phyloP scores from a whole-genome alignment of 768 basidiomycete genomes.

The Kwoniella botswanensis region DNA sequence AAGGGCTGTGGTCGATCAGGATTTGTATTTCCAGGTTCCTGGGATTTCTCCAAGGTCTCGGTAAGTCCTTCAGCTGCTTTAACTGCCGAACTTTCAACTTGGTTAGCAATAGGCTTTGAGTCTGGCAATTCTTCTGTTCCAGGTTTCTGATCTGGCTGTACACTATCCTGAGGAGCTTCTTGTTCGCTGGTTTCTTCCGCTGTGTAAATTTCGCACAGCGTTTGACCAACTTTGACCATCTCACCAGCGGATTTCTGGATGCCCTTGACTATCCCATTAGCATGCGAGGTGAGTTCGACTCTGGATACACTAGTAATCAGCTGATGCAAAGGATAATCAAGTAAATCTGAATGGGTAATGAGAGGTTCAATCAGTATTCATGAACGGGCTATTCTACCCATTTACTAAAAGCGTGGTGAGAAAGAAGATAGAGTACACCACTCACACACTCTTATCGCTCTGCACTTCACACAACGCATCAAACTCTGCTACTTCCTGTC shows the following conservation, averaged over 20 bases:
- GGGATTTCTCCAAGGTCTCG: constrained; percentile 20
- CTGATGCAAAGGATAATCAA: background rate
- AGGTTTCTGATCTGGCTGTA: background rate
- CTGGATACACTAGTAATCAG: constrained; percentile 15
- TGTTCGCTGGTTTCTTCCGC: constrained; percentile 11
- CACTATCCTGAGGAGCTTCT: background rate
- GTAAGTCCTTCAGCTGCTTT: constrained; percentile 8
- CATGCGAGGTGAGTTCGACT: constrained; percentile 48
- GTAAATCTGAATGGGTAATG: too few species aligned
- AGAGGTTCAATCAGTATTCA: background rate
- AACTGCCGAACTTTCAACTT: background rate
- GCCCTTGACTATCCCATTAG: constrained; percentile 32
- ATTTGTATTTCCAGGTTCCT: constrained; percentile 1
- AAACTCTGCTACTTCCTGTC: constrained; percentile 48
- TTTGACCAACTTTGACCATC: constrained; percentile 45
- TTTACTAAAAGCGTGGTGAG: background rate
- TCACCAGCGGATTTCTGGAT: constrained; percentile 34
- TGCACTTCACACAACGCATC: constrained; percentile 53
- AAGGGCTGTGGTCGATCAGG: background rate
- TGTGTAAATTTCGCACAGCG: constrained; percentile 45
- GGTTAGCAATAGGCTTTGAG: background rate
- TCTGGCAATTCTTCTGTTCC: background rate
- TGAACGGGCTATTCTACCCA: background rate
- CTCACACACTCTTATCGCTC: constrained; percentile 54
- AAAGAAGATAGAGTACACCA: constrained; percentile 1